These are phyloP conservation scores for Alternaria hordeiaustralica DNA, from an alignment of 2,329 filamentous ascomycete genomes.

Conservation along the genomic window DNA sequence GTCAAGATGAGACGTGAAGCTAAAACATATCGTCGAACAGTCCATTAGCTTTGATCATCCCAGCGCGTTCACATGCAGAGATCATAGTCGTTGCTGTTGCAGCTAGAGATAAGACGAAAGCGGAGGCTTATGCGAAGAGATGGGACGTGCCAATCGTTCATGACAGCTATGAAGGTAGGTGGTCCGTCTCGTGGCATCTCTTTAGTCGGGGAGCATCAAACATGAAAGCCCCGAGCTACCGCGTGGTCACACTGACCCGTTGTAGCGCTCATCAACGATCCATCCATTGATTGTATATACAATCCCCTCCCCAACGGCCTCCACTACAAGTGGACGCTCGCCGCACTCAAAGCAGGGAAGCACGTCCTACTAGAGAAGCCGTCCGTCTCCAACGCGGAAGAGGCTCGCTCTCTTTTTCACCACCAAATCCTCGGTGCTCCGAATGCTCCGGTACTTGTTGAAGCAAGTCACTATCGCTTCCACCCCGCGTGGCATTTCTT, in stretches of 20 bases:
- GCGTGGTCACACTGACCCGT: neutral
- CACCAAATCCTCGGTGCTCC: slow-evolving; percentile 38
- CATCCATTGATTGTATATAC: slow-evolving; percentile 52
- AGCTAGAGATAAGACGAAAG: slow-evolving; percentile 57
- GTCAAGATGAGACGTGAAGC: neutral
- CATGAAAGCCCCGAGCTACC: neutral
- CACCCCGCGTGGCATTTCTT: slow-evolving; percentile 51
- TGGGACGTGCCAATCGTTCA: slow-evolving; percentile 60
- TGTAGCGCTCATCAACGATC: slow-evolving; percentile 48
- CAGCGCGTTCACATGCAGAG: slow-evolving; percentile 61
- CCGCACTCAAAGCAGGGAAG: slow-evolving; percentile 51
- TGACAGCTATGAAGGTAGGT: slow-evolving; percentile 57
- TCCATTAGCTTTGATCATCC: slow-evolving; percentile 54
- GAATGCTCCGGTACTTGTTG: slow-evolving; percentile 51
- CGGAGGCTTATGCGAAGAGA: slow-evolving; percentile 59
- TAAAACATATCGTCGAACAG: slow-evolving; percentile 26
- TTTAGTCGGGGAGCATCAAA: neutral
- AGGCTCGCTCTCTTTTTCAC: slow-evolving; percentile 52
- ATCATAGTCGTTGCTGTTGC: slow-evolving; percentile 62
- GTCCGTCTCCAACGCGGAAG: slow-evolving; percentile 51
- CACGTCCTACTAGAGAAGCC: slow-evolving; percentile 58
- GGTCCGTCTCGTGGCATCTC: neutral
- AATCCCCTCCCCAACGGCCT: slow-evolving; percentile 55
- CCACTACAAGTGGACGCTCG: slow-evolving; percentile 53
- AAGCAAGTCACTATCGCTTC: slow-evolving; percentile 55